Percentiles rank a stretch among this genome's conserved stretches.
phyloP scores from a whole-genome alignment of 371 early-diverging fungal species.

The Massospora cicadina region DNA sequence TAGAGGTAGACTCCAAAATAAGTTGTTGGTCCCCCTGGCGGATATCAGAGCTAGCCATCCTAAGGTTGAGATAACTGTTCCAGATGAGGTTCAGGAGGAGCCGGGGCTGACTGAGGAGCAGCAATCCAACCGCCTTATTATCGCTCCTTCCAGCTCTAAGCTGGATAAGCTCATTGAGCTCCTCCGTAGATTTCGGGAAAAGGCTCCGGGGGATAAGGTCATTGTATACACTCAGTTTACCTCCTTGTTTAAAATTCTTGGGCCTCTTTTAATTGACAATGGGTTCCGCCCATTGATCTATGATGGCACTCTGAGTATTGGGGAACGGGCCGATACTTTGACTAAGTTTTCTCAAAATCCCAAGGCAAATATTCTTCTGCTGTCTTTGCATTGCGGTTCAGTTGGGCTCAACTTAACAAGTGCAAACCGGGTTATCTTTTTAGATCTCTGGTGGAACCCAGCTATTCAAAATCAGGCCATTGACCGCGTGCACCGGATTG shows the following conservation, averaged over 20 bases:
- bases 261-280: constrained; percentile 28
- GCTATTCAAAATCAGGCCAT: constrained; percentile 70
- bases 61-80: background rate
- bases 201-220: constrained; percentile 2
- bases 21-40: background rate
- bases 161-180: constrained; percentile 3
- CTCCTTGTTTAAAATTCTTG: constrained; percentile 13
- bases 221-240: constrained; percentile 12
- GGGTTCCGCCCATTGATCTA: constrained; percentile 19
- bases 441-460: constrained; percentile 32
- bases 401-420: constrained; percentile 77
- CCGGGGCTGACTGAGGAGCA: background rate
- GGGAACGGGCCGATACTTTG: constrained; percentile 37
- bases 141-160: constrained; percentile 4
- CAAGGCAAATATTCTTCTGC: constrained; percentile 43
- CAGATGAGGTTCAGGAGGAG: background rate
- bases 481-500: constrained; percentile 57
- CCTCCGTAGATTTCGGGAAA: background rate
- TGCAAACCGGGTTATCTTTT: constrained; percentile 30
- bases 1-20: background rate
- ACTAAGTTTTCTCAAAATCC: constrained; percentile 24
- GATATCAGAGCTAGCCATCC: background rate
- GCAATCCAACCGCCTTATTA: background rate
- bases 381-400: constrained; percentile 72
- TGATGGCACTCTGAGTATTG: constrained; percentile 48